Conservation (phyloP, 2,329 filamentous ascomycete genomes). For the Trichoderma atroviride region DNA sequence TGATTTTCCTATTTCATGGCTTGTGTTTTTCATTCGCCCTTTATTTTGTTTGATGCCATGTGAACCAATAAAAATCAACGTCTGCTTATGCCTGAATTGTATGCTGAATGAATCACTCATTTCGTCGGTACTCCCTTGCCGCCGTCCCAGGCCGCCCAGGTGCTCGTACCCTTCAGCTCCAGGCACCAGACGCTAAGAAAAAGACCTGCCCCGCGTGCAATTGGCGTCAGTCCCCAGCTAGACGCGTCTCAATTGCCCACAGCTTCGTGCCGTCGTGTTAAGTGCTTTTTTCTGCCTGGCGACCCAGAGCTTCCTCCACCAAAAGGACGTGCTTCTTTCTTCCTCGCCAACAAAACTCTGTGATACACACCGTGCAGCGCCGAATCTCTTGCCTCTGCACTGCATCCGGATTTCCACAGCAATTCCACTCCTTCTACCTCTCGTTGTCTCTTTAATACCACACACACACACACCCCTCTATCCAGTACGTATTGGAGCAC, state of each 20-base stretch:
- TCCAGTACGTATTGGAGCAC: not conserved
- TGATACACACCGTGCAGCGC: not conserved
- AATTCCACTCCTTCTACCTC: not conserved
- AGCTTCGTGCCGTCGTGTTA: conserved; percentile 25
- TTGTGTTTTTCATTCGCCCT: not conserved
- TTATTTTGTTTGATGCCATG: not conserved
- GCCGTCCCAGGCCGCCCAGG: not conserved
- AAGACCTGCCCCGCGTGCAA: conserved; percentile 34
- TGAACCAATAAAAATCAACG: not conserved
- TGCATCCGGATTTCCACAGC: not conserved
- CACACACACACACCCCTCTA: not conserved
- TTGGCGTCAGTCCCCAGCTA: conserved; percentile 37
- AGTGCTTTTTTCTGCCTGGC: conserved; percentile 27
- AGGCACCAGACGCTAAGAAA: not conserved
- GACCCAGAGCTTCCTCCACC: conserved; percentile 20
- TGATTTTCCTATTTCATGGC: not conserved
- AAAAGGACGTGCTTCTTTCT: conserved; percentile 10
- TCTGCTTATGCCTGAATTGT: not conserved
- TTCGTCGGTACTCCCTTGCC: not conserved
- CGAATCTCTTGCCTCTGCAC: not conserved
- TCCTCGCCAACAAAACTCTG: conserved; percentile 4
- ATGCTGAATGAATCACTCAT: not conserved
- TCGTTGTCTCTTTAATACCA: not conserved
- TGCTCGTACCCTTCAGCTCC: not conserved
- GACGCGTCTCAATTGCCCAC: conserved; percentile 27